These are phyloP conservation scores for Aquilaria malaccensis DNA, from an alignment of 345 rosid species.

Conservation along the genomic window DNA sequence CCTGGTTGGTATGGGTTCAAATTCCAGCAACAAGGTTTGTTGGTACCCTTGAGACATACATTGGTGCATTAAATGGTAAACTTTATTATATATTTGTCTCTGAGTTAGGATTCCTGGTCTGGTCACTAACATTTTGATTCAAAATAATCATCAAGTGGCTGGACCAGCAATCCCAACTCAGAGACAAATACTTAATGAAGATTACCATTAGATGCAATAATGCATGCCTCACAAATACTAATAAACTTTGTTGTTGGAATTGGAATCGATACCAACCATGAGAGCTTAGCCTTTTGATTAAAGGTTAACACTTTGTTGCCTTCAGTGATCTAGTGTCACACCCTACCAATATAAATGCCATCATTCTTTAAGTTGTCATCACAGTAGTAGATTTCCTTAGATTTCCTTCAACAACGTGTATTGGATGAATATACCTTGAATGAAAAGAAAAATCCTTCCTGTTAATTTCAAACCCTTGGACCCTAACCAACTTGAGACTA, in stretches of 20 bases:
- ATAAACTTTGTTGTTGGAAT: constrained; percentile 15
- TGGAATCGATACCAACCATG: constrained; percentile 30
- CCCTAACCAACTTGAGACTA: constrained; percentile 26
- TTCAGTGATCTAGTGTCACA: constrained; percentile 33
- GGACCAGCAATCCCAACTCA: constrained; percentile 26
- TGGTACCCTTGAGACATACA: constrained; percentile 23
- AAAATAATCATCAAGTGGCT: constrained; percentile 34
- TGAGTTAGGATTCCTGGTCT: constrained; percentile 27
- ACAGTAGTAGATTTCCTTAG: constrained; percentile 28
- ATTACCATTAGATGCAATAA: constrained; percentile 26
- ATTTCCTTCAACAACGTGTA: constrained; percentile 22
- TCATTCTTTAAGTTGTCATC: constrained; percentile 20
- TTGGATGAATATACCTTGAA: constrained; percentile 13
- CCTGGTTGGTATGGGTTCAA: constrained; percentile 30
- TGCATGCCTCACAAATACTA: constrained; percentile 24
- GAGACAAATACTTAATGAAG: constrained; percentile 24
- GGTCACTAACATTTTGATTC: constrained; percentile 33
- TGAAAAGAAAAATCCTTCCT: constrained; percentile 2
- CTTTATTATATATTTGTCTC: constrained; percentile 24
- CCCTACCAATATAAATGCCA: constrained; percentile 23
- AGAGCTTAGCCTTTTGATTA: constrained; percentile 19
- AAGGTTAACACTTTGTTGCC: constrained; percentile 30
- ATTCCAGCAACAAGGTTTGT: constrained; percentile 16
- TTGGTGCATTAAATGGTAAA: constrained; percentile 26
- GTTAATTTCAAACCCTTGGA: constrained; percentile 8